phyloP scores from a whole-genome alignment of 306 rosid genomes.

The Luffa aegyptiaca region DNA sequence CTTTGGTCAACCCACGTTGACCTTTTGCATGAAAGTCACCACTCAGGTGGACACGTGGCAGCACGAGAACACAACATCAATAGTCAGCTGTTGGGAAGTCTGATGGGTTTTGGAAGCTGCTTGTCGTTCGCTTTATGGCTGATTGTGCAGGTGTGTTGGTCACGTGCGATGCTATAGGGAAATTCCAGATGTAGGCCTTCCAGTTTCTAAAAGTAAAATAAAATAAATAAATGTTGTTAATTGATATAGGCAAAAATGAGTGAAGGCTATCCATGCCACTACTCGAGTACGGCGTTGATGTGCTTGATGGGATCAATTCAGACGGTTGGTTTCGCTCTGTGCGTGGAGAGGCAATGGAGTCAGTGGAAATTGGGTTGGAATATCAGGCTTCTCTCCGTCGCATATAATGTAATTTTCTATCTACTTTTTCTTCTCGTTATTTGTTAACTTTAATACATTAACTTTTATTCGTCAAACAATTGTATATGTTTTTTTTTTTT shows the following conservation, averaged over 20 bases:
- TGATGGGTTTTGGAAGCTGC: conserved; percentile 15
- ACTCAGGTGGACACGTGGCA: conserved; percentile 9
- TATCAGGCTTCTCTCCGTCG: conserved; percentile 8
- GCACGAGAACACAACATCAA: neutral
- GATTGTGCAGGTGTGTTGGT: conserved; percentile 30
- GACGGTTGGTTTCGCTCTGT: conserved; percentile 10
- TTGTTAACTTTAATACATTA: no score
- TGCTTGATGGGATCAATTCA: conserved; percentile 15
- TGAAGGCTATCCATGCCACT: conserved; percentile 26
- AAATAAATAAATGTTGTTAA: no score
- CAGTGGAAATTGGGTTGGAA: conserved; percentile 20
- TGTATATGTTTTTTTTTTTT: no score
- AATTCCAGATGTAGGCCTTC: no score
- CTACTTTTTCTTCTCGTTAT: no score
- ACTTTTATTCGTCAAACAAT: no score
- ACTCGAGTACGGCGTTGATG: conserved; percentile 29
- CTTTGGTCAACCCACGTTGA: conserved; percentile 19
- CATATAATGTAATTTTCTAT: neutral
- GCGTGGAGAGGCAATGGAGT: conserved; percentile 15
- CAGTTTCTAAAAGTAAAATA: no score
- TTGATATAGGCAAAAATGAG: conserved; percentile 27
- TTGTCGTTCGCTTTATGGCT: conserved; percentile 34
- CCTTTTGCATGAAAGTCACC: neutral
- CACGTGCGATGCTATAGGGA: neutral
- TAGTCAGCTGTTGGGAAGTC: neutral